Base-by-base conservation (phyloP, 257 asterid species). In the Capsicum rhomboideum region DNA sequence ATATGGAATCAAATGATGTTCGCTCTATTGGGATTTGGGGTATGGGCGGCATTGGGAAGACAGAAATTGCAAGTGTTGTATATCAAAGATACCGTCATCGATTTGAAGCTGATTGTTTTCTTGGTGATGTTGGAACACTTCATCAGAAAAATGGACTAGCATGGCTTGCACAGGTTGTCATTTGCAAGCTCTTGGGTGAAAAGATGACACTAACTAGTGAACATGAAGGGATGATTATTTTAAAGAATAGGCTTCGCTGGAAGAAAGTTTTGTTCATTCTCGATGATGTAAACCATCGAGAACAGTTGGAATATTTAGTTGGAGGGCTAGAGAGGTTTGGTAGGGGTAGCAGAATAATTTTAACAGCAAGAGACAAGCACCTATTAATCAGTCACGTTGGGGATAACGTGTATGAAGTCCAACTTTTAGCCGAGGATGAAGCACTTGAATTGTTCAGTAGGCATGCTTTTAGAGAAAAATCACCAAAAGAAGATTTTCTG, bases 41-140 rank as follows among this genome's bases (percentile, higher is more conserved):
- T 10, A 80, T 80, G 83, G 54, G 72, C 0, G 53, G 53, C 16
- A 11, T 49, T 2, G 42, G 42, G 4, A 37, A 37, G 42, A 2
- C 42, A 5, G 42, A 20, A 31, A 80, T 42, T 21, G 84, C 84
- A 64, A 63, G 49, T 18, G 79, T 53, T 64, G 16, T 66, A 10
- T 46, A n/a, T n/a, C 20, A 75, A 13, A 75, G n/a, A 44, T 75
- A 42, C 26, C 53, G 31, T 6, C 31, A 31, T 23, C 42, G 26
- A 82, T 82, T 61, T 79, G 83, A 56, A 13, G 72, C 46, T 17
- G 53, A 6, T 80, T 80, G 72, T 56, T 80, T 29, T 80, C 84
- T 82, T 7, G 78, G 16, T 28, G 79, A 63, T 82, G 46, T 82
- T 23, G 49, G 55, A 26, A 11, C 23, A 82, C 16, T 61, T 12